Evolutionary conservation across 208 protist species (phyloP), one percentile per base, ranked within the genome.

Genomic region (Trypanosoma avium): DNA sequence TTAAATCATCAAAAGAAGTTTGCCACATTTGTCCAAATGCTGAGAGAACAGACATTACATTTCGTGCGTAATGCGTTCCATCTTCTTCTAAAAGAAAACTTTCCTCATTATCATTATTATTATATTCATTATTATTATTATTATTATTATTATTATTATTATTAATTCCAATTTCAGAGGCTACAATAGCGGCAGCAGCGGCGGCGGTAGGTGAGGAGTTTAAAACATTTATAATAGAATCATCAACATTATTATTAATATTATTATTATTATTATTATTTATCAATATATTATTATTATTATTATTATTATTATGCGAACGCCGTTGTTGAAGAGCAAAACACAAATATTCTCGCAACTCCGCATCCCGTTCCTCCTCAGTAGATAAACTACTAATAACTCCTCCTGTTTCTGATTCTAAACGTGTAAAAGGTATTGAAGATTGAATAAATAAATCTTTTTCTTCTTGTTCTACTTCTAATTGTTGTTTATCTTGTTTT

Each of bases 11-110:
- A 58, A 73, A 73, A 19, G 54, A n/a, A 5, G 27, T 57, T n/a
- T 50, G 71, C 52, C 63, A 85, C 19, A 61, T 47, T n/a, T 67
- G 67, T 12, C 84, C 84, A 54, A 93, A 76, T 3, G 84, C 52
- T 27, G 79, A 60, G 45, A 90, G 74, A n/a, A 91, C 67, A 61
- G 70, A 85, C 38, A 64, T 63, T 32, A 93, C 83, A 68, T 90
- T 89, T 43, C 75, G 84, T 43, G 67, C 56, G 56, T 93, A 84
- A 33, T 81, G 74, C 61, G 70, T 77, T 57, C 77, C 73, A 42
- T 84, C 79, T 47, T 86, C 79, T 61, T 61, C 52, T 21, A 82
- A 22, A 19, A 43, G 59, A 15, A 57, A 43, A 19, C 49, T 60
- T 15, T 67, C 62, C 8, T 9, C 53, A 38, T 54, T 42, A 0